A percentile compares a stretch with the other conserved stretches of the same genome.
phyloP scores from a whole-genome alignment of 306 rosid species.

The Trifolium subterraneum region DNA sequence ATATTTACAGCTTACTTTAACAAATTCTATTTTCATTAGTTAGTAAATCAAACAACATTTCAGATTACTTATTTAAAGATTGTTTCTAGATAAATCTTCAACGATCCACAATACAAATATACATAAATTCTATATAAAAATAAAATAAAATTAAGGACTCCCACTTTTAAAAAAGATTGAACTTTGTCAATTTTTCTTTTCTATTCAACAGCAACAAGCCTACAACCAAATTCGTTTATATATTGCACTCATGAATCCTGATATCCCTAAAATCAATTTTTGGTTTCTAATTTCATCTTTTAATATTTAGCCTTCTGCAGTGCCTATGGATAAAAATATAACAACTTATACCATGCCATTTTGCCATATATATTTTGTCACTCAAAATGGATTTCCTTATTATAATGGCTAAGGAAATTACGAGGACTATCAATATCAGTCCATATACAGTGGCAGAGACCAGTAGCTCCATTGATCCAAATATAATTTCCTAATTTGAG shows the following conservation, averaged over 20 bases:
- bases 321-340: neutral
- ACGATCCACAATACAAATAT: neutral
- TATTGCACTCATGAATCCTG: neutral
- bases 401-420: neutral
- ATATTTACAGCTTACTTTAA: conserved; percentile 3
- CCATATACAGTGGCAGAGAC: neutral
- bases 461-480: neutral
- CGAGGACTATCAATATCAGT: too few relatives aligned
- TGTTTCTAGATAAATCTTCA: conserved; percentile 20
- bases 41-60: conserved; percentile 19
- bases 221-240: conserved; percentile 4
- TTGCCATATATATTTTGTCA: neutral
- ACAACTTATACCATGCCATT: neutral
- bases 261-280: conserved; percentile 8
- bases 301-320: neutral
- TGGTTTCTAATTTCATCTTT: conserved; percentile 7
- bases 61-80: conserved; percentile 18
- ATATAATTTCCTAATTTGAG: conserved; percentile 10
- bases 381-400: conserved; percentile 3
- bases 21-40: conserved; percentile 12
- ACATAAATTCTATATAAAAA: neutral
- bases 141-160: neutral
- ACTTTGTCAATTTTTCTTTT: neutral
- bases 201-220: conserved; percentile 22
- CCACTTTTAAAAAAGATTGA: conserved; percentile 1